Evolutionary conservation across 2,329 filamentous ascomycete genomes (phyloP), one percentile per base, ranked within the genome.

Genomic region (Venturia asperata): DNA sequence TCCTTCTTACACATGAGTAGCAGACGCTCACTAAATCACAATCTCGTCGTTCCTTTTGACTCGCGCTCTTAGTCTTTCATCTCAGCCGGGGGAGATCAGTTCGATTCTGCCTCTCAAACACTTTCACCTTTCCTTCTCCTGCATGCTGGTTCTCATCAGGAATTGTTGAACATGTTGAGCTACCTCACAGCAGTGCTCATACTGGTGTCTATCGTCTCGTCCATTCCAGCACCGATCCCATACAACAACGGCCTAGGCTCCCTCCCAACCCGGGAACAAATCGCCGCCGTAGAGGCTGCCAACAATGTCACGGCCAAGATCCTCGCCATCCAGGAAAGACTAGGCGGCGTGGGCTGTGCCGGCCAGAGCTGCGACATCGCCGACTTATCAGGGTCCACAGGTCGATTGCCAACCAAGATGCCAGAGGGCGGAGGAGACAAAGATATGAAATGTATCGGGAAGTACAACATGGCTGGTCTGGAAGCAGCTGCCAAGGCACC

Each of bases 331-430:
- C 21, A 63, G 24, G 42, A 43, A 2, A 47, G 62, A 37, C 47
- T 55, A 5, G 47, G n/a, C 1, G 34, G 10, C 13, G 30, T 39
- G 5, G 49, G 52, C 19, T 64, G 63, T 39, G 52, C 45, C 13
- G 63, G 47, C 3, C 63, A 64, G 39, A 24, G 19, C 34, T 64
- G 63, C 21, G 47, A 41, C 10, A 56, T 64, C 15, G 63, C 63
- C 37, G 52, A 64, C 24, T 17, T 47, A 11, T 9, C 63, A 19
- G 63, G 63, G n/a, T 64, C 63, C 9, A 64, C 47, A 15, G 63
- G 63, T 5, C 41, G 37, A 24, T 10, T 42, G 11, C 63, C 63
- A 10, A 64, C 30, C 4, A 21, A 45, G 5, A 27, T 19, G n/a
- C 34, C 63, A 42, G 52, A 64, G 24, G 63, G 63, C 10, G 63